Evolutionary conservation across 192 early-diverging fungal species (phyloP), one percentile per base, ranked within the genome.

Genomic region (Linnemannia hyalina): DNA sequence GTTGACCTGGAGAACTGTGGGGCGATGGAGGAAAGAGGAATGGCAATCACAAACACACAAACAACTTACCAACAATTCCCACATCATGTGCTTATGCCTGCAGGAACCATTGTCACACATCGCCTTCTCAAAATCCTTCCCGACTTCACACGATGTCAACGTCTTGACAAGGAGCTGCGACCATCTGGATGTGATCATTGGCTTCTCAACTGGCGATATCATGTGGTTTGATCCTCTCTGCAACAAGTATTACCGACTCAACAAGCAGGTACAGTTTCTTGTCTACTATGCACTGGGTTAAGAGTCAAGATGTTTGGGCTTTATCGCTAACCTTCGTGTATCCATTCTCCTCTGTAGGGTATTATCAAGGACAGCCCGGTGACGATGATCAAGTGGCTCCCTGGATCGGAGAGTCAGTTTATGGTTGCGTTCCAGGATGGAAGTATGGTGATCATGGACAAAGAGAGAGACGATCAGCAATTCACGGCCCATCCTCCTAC

Each of bases 71-170:
- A 52, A 52, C 20, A 52, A 20, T 6, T 52, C 49, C 16, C 13
- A 32, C 11, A 11, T 26, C 13, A 32, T 65, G 13, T 81, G 76
- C 60, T 32, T 82, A 16, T 80, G 81, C 6, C 32, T 70, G 47
- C 88, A 96, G 93, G 95, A 97, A 38, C 95, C 96, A 0, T 89
- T 99, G 46, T 96, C 97, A 11, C 91, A 93, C 11, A 89, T 98
- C 8, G 88, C 93, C 49, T 94, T 99, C 72, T 88, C 92, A 35
- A 93, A 95, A 55, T 93, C 93, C 35, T 92, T 93, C 71, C 95
- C 97, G 0, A 94, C 95, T 4, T 97, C 95, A 74, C 95, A 97
- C 84, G 97, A 96, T 88, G 92, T 98, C 29, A 98, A 97, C 85
- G 75, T 90, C 29, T 74, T 93, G 18, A 96, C 95, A 4, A 86